Conservation (phyloP, 805 yeast species). For the Candida maesae region DNA sequence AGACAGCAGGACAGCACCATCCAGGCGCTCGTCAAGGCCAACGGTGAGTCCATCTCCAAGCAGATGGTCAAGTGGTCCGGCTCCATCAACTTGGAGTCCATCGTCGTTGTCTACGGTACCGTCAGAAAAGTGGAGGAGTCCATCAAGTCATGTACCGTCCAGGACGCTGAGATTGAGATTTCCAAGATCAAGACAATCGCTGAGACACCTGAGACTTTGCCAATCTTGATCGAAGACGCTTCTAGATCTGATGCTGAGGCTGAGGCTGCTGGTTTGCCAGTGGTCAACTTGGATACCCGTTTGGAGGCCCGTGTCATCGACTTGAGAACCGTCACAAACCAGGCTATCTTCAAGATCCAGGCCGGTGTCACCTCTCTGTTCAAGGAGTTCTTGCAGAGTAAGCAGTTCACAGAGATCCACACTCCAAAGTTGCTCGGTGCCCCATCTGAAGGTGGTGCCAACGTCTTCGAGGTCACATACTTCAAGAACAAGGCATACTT, state of each 20-base stretch:
- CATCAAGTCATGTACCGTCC: slow-evolving; percentile 86
- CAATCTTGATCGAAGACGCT: slow-evolving; percentile 95
- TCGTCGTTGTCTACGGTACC: slow-evolving; percentile 84
- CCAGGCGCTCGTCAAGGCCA: slow-evolving; percentile 81
- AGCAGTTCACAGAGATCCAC: slow-evolving; percentile 85
- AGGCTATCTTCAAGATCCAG: slow-evolving; percentile 93
- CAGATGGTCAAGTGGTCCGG: slow-evolving; percentile 98
- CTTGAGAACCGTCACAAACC: slow-evolving; percentile 94
- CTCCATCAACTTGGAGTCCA: slow-evolving; percentile 78
- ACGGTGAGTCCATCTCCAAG: slow-evolving; percentile 74
- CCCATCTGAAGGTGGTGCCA: slow-evolving; percentile 97
- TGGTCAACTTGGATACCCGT: slow-evolving; percentile 94
- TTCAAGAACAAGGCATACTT: slow-evolving; percentile 90
- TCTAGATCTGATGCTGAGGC: slow-evolving; percentile 93
- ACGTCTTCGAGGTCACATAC: slow-evolving; percentile 89
- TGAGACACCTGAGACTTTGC: slow-evolving; percentile 89
- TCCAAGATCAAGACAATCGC: slow-evolving; percentile 70
- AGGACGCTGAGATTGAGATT: slow-evolving; percentile 82
- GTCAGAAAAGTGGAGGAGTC: slow-evolving; percentile 82
- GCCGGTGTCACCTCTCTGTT: slow-evolving; percentile 85
- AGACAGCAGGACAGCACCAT: slow-evolving; percentile 84
- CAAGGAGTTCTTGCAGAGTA: slow-evolving; percentile 74
- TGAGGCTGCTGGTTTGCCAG: slow-evolving; percentile 85
- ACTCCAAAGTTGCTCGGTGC: slow-evolving; percentile 95
- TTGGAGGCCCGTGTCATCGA: slow-evolving; percentile 94